phyloP scores from a whole-genome alignment of 2,329 filamentous ascomycete genomes.

The Fusarium graminum region DNA sequence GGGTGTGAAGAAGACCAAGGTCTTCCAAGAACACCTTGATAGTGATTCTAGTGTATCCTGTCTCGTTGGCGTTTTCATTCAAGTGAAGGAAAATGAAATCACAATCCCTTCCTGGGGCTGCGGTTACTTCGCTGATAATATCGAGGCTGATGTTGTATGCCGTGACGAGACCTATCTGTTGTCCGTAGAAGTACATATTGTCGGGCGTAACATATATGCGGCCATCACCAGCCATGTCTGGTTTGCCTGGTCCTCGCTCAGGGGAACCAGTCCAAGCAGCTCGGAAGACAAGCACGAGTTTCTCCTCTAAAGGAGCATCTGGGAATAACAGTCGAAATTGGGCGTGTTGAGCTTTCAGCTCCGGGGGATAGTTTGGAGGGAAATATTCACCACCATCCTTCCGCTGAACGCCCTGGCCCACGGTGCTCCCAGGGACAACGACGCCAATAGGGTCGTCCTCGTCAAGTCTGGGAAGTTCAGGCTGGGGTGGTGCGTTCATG shows the following conservation, averaged over 20 bases:
- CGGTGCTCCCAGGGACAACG: constrained; percentile 53
- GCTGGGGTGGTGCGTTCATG: constrained; percentile 48
- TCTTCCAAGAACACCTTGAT: constrained; percentile 96
- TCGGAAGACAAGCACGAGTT: constrained; percentile 90
- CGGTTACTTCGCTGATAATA: constrained; percentile 88
- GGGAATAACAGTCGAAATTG: constrained; percentile 96
- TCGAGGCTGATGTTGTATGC: constrained; percentile 82
- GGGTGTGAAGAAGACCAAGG: constrained; percentile 81
- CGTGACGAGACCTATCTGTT: constrained; percentile 90
- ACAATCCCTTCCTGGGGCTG: constrained; percentile 88
- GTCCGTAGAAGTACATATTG: constrained; percentile 95
- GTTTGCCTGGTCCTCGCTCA: constrained; percentile 58
- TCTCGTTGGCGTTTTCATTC: constrained; percentile 71
- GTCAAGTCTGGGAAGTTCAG: constrained; percentile 51
- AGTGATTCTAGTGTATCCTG: constrained; percentile 79
- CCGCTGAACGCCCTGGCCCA: constrained; percentile 50
- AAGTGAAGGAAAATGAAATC: constrained; percentile 92
- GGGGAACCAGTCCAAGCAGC: constrained; percentile 80
- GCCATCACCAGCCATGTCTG: constrained; percentile 70
- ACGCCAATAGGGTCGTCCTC: constrained; percentile 60
- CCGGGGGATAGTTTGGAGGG: constrained; percentile 81
- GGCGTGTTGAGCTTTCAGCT: constrained; percentile 87
- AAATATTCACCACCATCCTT: constrained; percentile 67
- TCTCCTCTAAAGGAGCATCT: constrained; percentile 79
- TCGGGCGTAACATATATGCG: constrained; percentile 89